Conservation (phyloP, 140 eudicot species). For the Ambrosia hybrid region DNA sequence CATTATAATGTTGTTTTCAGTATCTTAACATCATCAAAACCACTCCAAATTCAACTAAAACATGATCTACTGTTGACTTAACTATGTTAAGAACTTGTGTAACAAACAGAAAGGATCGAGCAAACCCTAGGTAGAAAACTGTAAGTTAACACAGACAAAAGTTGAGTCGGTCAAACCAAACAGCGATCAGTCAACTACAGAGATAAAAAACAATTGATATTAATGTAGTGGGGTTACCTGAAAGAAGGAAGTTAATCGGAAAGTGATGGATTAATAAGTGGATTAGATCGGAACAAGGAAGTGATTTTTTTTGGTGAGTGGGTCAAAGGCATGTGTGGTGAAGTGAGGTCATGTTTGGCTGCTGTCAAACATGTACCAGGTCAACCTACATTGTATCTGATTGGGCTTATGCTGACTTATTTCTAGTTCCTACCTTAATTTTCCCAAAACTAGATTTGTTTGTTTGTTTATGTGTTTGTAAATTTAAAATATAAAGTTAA, state of each 20-base stretch:
- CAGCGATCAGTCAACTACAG: neutral
- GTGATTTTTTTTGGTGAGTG: constrained; percentile 16
- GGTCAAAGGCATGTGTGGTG: constrained; percentile 47
- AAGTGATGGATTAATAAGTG: too few species aligned
- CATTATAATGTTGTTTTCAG: constrained; percentile 40
- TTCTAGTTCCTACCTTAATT: neutral
- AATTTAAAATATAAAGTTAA: too few species aligned
- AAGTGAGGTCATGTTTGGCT: constrained; percentile 45
- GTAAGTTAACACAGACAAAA: constrained; percentile 9
- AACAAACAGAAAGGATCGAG: constrained; percentile 15
- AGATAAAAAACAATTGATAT: too few species aligned
- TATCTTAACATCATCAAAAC: constrained; percentile 24
- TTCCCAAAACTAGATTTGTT: neutral
- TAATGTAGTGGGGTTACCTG: too few species aligned
- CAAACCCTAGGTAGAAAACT: constrained; percentile 13
- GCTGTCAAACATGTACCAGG: constrained; percentile 27
- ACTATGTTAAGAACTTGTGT: constrained; percentile 18
- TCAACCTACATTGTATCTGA: constrained; percentile 15
- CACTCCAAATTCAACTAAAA: constrained; percentile 7
- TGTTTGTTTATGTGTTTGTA: neutral
- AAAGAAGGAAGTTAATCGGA: too few species aligned
- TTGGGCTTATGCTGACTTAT: constrained; percentile 20
- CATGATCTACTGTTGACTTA: neutral
- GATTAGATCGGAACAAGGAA: too few species aligned
- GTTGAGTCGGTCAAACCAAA: constrained; percentile 4